Base-by-base conservation (phyloP, 169 alveolate genomes). In the Cryptosporidium viatorum region DNA sequence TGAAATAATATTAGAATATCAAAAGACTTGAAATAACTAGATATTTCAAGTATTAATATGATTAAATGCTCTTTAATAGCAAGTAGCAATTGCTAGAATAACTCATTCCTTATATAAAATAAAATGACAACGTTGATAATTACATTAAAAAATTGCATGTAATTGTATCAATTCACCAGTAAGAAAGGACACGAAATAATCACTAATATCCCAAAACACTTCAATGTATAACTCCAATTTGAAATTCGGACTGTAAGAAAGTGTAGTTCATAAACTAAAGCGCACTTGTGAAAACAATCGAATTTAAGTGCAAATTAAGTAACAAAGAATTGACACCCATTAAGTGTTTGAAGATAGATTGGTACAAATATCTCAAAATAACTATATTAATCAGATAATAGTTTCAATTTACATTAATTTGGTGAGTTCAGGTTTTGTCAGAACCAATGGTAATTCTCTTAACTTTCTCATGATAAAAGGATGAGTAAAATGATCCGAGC, bases 301-400 rank as follows among this genome's bases (percentile, higher is more conserved):
- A 3, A 48, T 16, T 48, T 48, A 48, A 16, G n/a, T 16, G 23
- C 67, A 26, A 26, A 52, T 52, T 16, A 6, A 55, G 67, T 55
- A 10, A n/a, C 62, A 51, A 21, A 55, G 62, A 55, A 21, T 55
- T 55, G 21, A 55, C 67, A 55, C 67, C 67, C 67, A 55, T 55
- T 55, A 55, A 55, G 39, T 12, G 35, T n/a, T 21, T 12, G 6
- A 55, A 23, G 37, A 29, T 23, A 55, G 35, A 23, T 55, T 26
- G 67, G 37, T 3, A 1, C 21, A 0, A 0, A 23, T 23, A 23
- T 3, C 3, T 23, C 37, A 55, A 55, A 26, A 26, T 23, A 55
- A 23, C 37, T 6, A 55, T 9, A 55, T 55, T 55, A 23, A 6
- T 55, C 55, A 48, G 55, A 14, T 23, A 51, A 21, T 55, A n/a